Conservation (phyloP, 805 yeast genomes). For the Nematodospora valgi region DNA sequence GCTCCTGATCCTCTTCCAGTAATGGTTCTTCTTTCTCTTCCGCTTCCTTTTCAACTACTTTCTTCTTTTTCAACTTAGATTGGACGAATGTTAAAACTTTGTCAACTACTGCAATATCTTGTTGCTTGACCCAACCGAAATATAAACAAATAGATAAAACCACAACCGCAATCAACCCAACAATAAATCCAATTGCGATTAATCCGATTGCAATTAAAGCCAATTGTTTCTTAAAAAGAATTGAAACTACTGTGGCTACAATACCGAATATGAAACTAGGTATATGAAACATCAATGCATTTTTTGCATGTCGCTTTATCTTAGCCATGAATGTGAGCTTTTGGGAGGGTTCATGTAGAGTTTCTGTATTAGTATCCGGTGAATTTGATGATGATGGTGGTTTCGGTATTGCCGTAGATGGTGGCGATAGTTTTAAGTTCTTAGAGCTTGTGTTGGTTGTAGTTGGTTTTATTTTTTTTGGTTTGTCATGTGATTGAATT, state of each 20-base stretch:
- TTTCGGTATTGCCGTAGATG: neutral
- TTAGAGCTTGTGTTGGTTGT: constrained; percentile 4
- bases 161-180: neutral
- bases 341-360: too few species aligned
- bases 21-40: neutral
- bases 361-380: neutral
- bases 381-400: neutral
- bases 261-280: constrained; percentile 1
- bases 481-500: neutral
- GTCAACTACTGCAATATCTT: neutral
- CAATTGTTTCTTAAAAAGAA: neutral
- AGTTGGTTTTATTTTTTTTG: constrained; percentile 6
- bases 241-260: neutral
- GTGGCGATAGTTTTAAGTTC: constrained; percentile 1
- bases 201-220: neutral
- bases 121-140: neutral
- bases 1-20: neutral
- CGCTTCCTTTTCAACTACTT: constrained; percentile 1
- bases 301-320: neutral
- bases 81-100: neutral
- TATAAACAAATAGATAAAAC: constrained; percentile 2
- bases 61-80: neutral
- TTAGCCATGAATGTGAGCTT: too few species aligned
- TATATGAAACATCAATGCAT: neutral
- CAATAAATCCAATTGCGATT: neutral